These are phyloP conservation scores for Ascochyta koolunga DNA, from an alignment of 2,329 filamentous ascomycete genomes.

Conservation along the genomic window DNA sequence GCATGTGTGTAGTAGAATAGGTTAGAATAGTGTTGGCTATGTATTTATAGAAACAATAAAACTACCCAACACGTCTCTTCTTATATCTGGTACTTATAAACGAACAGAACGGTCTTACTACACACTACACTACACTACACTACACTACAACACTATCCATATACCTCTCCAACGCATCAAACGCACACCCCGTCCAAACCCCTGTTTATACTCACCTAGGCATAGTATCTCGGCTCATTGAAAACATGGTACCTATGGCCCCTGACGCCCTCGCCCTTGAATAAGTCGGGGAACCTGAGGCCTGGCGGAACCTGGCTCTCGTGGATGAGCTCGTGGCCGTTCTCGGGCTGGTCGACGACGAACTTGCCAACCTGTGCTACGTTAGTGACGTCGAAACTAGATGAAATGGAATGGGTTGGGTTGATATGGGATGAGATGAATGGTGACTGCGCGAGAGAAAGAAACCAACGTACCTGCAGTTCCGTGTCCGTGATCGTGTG, in stretches of 20 bases:
- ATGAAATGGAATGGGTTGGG: no score
- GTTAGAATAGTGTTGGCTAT: no score
- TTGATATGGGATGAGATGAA: no score
- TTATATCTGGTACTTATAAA: no score
- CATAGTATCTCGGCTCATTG: constrained; percentile 63
- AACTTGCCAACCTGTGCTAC: constrained; percentile 78
- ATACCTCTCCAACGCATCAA: not conserved
- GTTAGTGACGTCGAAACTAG: not conserved
- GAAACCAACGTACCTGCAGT: constrained; percentile 69
- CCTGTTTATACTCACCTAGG: constrained; percentile 12
- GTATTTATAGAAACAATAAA: no score
- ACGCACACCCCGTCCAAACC: not conserved
- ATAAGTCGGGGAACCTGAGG: constrained; percentile 81
- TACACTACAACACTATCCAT: no score
- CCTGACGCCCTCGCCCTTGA: constrained; percentile 83
- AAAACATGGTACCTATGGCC: constrained; percentile 96
- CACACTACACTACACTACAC: no score
- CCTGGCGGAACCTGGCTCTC: constrained; percentile 79
- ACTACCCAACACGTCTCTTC: no score
- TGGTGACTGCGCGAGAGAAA: not conserved
- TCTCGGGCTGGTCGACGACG: constrained; percentile 73
- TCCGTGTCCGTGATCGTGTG: constrained; percentile 97
- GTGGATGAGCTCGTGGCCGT: constrained; percentile 68
- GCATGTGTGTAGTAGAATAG: no score
- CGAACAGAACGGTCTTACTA: no score